Evolutionary conservation across 2,329 filamentous ascomycete species (phyloP).

Genomic region (Hypoxylon sp.): DNA sequence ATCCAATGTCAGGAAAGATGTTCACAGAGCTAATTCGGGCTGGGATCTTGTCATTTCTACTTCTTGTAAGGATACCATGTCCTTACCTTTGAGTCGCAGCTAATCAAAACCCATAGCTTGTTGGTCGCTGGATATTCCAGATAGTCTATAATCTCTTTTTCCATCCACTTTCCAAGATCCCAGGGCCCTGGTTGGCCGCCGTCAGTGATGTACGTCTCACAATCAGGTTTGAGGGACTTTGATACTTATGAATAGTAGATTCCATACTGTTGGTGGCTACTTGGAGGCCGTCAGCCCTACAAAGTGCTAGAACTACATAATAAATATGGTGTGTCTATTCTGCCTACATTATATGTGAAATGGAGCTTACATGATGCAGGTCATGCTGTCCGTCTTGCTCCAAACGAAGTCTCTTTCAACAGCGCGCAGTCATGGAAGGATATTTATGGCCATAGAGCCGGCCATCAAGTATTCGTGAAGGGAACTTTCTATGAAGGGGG

Average conservation of each 20-base stretch:
- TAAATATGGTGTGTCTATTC: constrained; percentile 37
- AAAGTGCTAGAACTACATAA: constrained; percentile 40
- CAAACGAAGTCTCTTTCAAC: constrained; percentile 45
- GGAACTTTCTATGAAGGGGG: constrained; percentile 48
- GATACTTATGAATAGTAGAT: constrained; percentile 26
- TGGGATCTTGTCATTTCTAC: neutral
- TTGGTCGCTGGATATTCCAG: constrained; percentile 9
- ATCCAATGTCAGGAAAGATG: constrained; percentile 5
- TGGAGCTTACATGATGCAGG: constrained; percentile 23
- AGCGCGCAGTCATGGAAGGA: constrained; percentile 38
- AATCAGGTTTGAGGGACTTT: neutral
- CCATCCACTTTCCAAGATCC: constrained; percentile 42
- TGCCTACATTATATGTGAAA: neutral
- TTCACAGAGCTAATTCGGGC: constrained; percentile 8
- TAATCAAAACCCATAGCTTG: constrained; percentile 13
- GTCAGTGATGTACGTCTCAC: constrained; percentile 38
- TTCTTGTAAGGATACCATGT: constrained; percentile 13
- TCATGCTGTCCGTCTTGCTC: constrained; percentile 34
- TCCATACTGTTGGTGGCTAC: constrained; percentile 35
- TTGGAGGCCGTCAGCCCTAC: constrained; percentile 38
- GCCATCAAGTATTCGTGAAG: constrained; percentile 46
- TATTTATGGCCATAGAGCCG: constrained; percentile 40
- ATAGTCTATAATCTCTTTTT: constrained; percentile 42
- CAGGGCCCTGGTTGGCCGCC: constrained; percentile 40
- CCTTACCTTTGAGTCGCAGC: neutral